A percentile compares a stretch with the other conserved stretches of the same genome.
Conservation (phyloP, 352 stramenopile genomes). For the Phytophthora tentaculata region DNA sequence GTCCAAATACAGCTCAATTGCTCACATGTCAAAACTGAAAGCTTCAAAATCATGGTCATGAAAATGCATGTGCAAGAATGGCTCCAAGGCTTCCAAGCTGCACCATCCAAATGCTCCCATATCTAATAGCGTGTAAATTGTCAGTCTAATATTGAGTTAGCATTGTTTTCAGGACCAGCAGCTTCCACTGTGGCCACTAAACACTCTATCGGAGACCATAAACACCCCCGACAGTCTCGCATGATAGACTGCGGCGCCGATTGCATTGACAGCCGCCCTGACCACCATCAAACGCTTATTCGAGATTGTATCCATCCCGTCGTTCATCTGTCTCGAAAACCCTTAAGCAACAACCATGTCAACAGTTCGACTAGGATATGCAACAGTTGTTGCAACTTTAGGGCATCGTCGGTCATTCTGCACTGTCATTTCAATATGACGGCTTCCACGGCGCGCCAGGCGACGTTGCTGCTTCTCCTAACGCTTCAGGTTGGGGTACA, state of each 20-base stretch:
- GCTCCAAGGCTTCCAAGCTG: neutral
- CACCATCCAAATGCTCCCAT: neutral
- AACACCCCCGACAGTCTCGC: too few relatives aligned
- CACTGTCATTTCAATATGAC: slow-evolving; percentile 3
- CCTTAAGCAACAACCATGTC: slow-evolving; percentile 1
- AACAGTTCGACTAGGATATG: neutral
- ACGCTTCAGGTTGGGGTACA: slow-evolving; percentile 81
- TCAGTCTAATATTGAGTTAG: neutral
- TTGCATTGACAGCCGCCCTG: too few relatives aligned
- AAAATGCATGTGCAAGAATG: too few relatives aligned
- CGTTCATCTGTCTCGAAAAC: slow-evolving; percentile 1
- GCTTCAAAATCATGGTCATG: too few relatives aligned
- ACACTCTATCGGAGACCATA: too few relatives aligned
- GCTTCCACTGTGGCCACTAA: too few relatives aligned
- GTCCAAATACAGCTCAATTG: slow-evolving; percentile 11
- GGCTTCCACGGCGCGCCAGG: slow-evolving; percentile 49
- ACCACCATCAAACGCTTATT: neutral
- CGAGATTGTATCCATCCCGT: slow-evolving; percentile 9
- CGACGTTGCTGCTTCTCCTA: slow-evolving; percentile 64
- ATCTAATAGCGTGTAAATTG: too few relatives aligned
- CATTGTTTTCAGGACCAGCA: neutral
- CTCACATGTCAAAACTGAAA: too few relatives aligned
- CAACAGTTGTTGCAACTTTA: slow-evolving; percentile 2
- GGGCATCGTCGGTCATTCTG: neutral
- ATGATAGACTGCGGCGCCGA: too few relatives aligned